phyloP scores from a whole-genome alignment of 768 basidiomycete species.

The Hygrocybe coccinea region DNA sequence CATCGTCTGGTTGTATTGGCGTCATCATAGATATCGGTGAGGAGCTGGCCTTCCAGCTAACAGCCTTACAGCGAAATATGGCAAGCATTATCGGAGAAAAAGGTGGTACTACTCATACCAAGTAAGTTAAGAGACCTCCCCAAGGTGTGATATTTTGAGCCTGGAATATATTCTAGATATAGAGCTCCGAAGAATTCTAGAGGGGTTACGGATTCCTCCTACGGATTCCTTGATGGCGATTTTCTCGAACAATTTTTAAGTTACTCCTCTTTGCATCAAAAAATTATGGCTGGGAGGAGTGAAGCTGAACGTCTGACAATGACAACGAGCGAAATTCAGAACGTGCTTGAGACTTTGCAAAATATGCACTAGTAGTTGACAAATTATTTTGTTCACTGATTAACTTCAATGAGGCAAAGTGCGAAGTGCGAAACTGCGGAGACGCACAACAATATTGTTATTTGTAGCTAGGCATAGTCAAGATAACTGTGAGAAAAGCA shows the following conservation, averaged over 20 bases:
- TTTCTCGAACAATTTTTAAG: slow-evolving; percentile 68
- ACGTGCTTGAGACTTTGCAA: slow-evolving; percentile 47
- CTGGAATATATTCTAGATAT: slow-evolving; percentile 41
- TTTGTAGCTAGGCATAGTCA: not conserved
- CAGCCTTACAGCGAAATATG: slow-evolving; percentile 73
- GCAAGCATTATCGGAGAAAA: slow-evolving; percentile 45
- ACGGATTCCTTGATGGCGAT: slow-evolving; percentile 86
- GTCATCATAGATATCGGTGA: slow-evolving; percentile 58
- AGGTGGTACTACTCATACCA: slow-evolving; percentile 57
- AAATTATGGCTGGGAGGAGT: slow-evolving; percentile 53
- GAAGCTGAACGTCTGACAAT: slow-evolving; percentile 54
- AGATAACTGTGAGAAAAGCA: not conserved
- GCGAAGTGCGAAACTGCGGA: not conserved
- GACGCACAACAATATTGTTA: not conserved
- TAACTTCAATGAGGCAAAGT: not conserved
- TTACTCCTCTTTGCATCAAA: slow-evolving; percentile 41
- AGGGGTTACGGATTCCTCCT: slow-evolving; percentile 60
- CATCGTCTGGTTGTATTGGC: slow-evolving; percentile 75
- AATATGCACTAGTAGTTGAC: slow-evolving; percentile 57
- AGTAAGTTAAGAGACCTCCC: slow-evolving; percentile 37
- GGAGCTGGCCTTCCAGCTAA: slow-evolving; percentile 51
- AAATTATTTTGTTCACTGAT: not conserved
- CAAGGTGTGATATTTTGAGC: slow-evolving; percentile 2
- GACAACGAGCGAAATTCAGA: slow-evolving; percentile 40
- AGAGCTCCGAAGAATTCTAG: slow-evolving; percentile 58